phyloP scores from a whole-genome alignment of 495 filamentous ascomycete genomes.

The Poronia punctata region DNA sequence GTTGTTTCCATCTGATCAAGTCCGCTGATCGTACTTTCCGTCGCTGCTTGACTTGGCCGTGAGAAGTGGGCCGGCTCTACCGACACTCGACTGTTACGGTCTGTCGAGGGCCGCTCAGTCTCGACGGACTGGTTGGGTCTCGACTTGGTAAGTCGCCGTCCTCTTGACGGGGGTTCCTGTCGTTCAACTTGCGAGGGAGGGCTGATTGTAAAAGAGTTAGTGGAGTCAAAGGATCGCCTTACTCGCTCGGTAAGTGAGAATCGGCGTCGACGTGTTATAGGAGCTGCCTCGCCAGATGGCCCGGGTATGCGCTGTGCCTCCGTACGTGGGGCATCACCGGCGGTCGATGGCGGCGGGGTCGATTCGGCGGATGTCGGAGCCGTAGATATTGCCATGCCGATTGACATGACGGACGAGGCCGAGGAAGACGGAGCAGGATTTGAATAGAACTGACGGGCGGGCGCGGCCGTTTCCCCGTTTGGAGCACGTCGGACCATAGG shows the following conservation, averaged over 20 bases:
- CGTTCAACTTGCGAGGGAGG: background rate
- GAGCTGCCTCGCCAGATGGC: background rate
- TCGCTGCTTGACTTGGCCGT: conserved; percentile 2
- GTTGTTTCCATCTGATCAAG: conserved; percentile 1
- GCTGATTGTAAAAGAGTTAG: background rate
- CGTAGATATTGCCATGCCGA: conserved; percentile 21
- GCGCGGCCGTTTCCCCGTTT: conserved; percentile 5
- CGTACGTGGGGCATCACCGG: background rate
- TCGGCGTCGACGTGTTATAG: conserved; percentile 1
- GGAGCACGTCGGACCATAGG: conserved; percentile 10
- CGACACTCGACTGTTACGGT: background rate
- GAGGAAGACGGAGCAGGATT: conserved; percentile 11
- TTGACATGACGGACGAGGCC: conserved; percentile 16
- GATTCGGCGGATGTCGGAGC: conserved; percentile 8
- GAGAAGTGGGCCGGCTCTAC: background rate
- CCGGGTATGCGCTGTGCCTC: background rate
- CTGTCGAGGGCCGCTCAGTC: background rate
- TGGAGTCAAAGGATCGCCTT: conserved; percentile 4
- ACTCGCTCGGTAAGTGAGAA: conserved; percentile 3
- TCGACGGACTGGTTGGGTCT: conserved; percentile 5
- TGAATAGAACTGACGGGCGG: conserved; percentile 5
- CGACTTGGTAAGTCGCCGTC: conserved; percentile 21
- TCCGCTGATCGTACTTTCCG: conserved; percentile 1
- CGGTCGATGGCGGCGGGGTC: background rate
- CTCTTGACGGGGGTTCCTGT: conserved; percentile 6